Evolutionary conservation across 2,329 filamentous ascomycete genomes (phyloP), one percentile per base, ranked within the genome.

Genomic region (Pyrenochaeta sp.): DNA sequence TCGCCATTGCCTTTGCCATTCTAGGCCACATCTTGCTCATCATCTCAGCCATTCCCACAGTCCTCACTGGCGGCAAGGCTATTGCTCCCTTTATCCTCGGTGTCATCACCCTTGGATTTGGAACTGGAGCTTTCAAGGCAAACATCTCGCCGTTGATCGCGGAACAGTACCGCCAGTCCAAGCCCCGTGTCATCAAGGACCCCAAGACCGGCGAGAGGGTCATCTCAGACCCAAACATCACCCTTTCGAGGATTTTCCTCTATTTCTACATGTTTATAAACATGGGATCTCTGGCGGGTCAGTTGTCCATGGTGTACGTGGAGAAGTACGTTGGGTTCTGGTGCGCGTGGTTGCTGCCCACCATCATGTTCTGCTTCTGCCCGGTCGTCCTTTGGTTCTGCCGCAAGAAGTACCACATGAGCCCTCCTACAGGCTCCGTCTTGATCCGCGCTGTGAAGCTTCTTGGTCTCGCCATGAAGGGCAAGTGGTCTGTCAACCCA

Each of bases 251-350:
- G 40, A 85, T 91, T 46, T 90, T 74, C 57, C 39, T 74, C 39
- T 71, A 70, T 61, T 71, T 69, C 36, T 71, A 66, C 64, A 87
- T 89, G 89, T 29, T 84, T 87, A 21, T 77, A 88, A 39, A 67
- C 81, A 40, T 85, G 82, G 39, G 86, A 87, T 72, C 82, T 89
- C 51, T 79, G 78, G 66, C 91, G 89, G 85, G 87, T 87, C 30
- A 90, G 69, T 81, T 91, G 42, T 78, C 81, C 63, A 91, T 90
- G 85, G 87, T 89, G 12, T 92, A 90, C 67, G 85, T 88, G 1
- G 90, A 92, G 75, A 88, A 89, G 70, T 90, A 90, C 56, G 82
- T 91, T 42, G 89, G 89, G 7, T 92, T 90, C 79, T 92, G 87
- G 87, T 81, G 90, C 20, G 82, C 89, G 0, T 92, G 82, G 77